phyloP scores from a whole-genome alignment of 179 eudicot species.

The Nepenthes alata region DNA sequence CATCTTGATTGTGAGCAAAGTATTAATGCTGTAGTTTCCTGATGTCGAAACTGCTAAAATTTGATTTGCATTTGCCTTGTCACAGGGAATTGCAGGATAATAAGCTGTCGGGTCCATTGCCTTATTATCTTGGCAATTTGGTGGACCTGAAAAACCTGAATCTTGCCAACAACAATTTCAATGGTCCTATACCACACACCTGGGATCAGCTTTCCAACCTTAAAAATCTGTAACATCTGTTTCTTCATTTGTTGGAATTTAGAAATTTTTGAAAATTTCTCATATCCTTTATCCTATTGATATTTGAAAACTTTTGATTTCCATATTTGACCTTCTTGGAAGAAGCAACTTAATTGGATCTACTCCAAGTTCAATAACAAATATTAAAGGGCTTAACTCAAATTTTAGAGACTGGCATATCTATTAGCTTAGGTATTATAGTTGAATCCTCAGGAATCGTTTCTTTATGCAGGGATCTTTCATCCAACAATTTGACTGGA shows the following conservation, averaged over 20 bases:
- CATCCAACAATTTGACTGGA: slow-evolving; percentile 63
- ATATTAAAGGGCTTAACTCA: background rate
- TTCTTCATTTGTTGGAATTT: slow-evolving; percentile 5
- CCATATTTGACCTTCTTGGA: no score
- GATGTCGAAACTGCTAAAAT: background rate
- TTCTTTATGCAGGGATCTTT: slow-evolving; percentile 57
- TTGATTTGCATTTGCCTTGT: background rate
- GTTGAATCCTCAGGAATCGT: background rate
- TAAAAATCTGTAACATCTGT: slow-evolving; percentile 53
- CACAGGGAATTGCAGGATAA: slow-evolving; percentile 82
- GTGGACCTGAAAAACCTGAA: slow-evolving; percentile 49
- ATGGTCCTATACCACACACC: slow-evolving; percentile 55
- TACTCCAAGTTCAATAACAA: no score
- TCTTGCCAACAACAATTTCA: slow-evolving; percentile 57
- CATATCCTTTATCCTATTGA: background rate
- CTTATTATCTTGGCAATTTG: slow-evolving; percentile 60
- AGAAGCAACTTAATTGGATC: no score
- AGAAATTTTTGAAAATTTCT: slow-evolving; percentile 1
- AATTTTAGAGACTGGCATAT: background rate
- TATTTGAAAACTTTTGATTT: no score
- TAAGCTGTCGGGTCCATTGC: slow-evolving; percentile 58
- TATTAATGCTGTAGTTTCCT: background rate
- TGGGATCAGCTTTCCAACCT: slow-evolving; percentile 71
- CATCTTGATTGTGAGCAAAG: no score
- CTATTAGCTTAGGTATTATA: background rate